Base-by-base conservation (phyloP, 305 asterid genomes). In the Rubia tinctorum region DNA sequence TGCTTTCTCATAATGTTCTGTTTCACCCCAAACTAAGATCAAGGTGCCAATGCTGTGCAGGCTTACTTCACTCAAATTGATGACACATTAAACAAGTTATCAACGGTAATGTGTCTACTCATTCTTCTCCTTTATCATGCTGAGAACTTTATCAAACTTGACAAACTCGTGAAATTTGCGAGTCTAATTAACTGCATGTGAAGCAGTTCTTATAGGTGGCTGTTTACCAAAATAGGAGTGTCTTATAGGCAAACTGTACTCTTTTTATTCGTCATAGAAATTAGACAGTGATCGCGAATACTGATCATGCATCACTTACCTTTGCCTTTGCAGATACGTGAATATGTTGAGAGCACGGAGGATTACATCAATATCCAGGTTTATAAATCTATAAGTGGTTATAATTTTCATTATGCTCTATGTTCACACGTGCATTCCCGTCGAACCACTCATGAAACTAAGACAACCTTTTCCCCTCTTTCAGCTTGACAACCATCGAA, bases 281-380 rank as follows among this genome's bases (percentile, higher is more conserved):
- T 61, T 27, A 14, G 40, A 61, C 17, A 5, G 25, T 37, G 15
- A 69, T 56, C 13, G 65, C 37, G 3, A 14, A 60, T 22, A 2
- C 0, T 23, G 65, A 61, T 61, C 42, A 34, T 27, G 14, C 13
- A n/a, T 64, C 25, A 7, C n/a, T 11, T 4, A 14, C 18, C 17
- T 22, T 53, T 66, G 40, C 44, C 44, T 83, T 74, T 82, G 76
- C 91, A 93, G 98, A 84, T 93, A 67, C 93, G 98, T n/a, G 98
- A 93, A 80, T 93, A 93, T 80, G 86, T 89, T 74, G 97, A 91
- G 55, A 91, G 87, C 82, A 93, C 98, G 8, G 98, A 93, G 83
- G 98, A 93, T 77, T 93, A 93, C 78, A 93, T 93, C 71, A 93
- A 93, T 80, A 93, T 93, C 79, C 97, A 92, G 98, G 98, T 89